Conservation (phyloP, 306 rosid species). For the Pterocarpus macrocarpus region DNA sequence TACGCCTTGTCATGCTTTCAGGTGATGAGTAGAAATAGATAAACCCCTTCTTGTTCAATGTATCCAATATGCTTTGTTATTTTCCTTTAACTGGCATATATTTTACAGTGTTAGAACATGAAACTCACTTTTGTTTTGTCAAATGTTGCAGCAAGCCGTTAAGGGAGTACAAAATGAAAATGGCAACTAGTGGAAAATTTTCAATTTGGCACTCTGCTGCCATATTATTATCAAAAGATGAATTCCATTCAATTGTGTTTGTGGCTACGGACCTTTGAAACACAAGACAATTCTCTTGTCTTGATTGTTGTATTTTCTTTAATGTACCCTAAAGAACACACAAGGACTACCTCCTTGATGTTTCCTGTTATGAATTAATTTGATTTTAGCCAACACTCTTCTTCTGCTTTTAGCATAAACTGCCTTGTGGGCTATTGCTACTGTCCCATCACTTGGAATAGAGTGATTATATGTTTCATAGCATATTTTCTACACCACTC, state of each 20-base stretch:
- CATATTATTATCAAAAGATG: not conserved
- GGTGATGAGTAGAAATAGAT: constrained; percentile 51
- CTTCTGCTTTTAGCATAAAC: too few relatives aligned
- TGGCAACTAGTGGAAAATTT: constrained; percentile 56
- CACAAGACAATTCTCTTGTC: not conserved
- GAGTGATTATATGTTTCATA: not conserved
- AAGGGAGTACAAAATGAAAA: constrained; percentile 58
- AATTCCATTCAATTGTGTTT: constrained; percentile 26
- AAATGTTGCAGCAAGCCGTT: constrained; percentile 64
- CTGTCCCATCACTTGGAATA: not conserved
- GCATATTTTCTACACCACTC: too few relatives aligned
- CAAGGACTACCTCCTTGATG: constrained; percentile 15
- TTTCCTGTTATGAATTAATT: constrained; percentile 5
- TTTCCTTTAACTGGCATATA: not conserved
- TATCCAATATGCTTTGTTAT: constrained; percentile 12
- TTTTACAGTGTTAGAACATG: not conserved
- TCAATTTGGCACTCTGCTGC: constrained; percentile 33
- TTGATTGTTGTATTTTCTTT: constrained; percentile 27
- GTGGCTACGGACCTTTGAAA: not conserved
- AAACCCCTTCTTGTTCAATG: not conserved
- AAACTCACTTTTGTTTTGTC: constrained; percentile 5
- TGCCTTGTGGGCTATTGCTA: not conserved
- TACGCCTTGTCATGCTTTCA: constrained; percentile 85
- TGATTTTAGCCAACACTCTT: not conserved
- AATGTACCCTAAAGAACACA: constrained; percentile 25